Evolutionary conservation across 2,329 filamentous ascomycete genomes (phyloP), one percentile per base, ranked within the genome.

Genomic region (Alternaria viburni): DNA sequence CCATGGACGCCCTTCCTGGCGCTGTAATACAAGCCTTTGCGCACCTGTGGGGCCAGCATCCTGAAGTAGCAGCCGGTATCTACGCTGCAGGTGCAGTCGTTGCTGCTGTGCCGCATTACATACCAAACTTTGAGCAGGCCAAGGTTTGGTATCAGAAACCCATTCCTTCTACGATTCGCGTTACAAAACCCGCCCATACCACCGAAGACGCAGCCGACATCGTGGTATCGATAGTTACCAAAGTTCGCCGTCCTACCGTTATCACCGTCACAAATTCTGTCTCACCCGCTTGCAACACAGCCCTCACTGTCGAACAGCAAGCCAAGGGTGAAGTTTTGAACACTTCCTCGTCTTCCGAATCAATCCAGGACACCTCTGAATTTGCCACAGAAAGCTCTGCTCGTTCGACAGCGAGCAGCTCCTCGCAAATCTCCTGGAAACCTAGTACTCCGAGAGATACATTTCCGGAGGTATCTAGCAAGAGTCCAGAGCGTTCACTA

Each of bases 31-130:
- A 56, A n/a, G 57, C 19, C 28, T 12, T 46, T 26, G 57, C 57
- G 19, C 19, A 59, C 12, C 12, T 59, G 5, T 54, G 49, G 57
- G 11, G 3, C 8, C 47, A 46, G 4, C 36, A 46, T 4, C 57
- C 57, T 2, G 57, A 54, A 32, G 8, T 50, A 23, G 57, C 49
- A 32, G 49, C 41, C 5, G 57, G 36, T 15, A 11, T 54, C 12
- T 59, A 59, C 15, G 57, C 57, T 19, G 49, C 12, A n/a, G 57
- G 47, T 12, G 49, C 41, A 3, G 26, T 54, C 11, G 57, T n/a
- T 46, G 57, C 21, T 8, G 13, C 26, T 25, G 49, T 59, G 23
- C 49, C 57, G 10, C 15, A 32, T 2, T 54, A 54, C 25, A 41
- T 25, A 12, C 57, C 57, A 19, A 30, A 26, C 12, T 59, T 59